Evolutionary conservation across 2,329 filamentous ascomycete genomes (phyloP).

Genomic region (Dactylellina leptospora): DNA sequence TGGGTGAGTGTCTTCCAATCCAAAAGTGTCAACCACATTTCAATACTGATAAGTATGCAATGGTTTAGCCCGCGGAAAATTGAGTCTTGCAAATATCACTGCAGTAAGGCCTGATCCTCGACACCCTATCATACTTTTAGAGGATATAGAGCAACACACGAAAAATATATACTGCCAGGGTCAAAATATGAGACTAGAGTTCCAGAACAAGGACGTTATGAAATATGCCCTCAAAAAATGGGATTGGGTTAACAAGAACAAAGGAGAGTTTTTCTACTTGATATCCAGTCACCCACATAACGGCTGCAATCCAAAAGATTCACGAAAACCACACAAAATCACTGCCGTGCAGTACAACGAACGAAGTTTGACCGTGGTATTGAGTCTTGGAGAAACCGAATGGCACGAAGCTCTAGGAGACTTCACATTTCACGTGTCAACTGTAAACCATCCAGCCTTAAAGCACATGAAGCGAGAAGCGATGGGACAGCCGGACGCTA

Average conservation of each 20-base stretch:
- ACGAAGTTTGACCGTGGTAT: neutral
- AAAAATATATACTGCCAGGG: slow-evolving; percentile 10
- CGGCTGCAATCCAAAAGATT: slow-evolving; percentile 22
- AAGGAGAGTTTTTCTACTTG: slow-evolving; percentile 15
- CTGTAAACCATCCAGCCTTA: slow-evolving; percentile 1
- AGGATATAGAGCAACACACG: slow-evolving; percentile 19
- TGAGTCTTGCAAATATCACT: slow-evolving; percentile 25
- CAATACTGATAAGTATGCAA: neutral
- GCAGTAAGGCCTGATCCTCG: slow-evolving; percentile 6
- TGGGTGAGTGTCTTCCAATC: neutral
- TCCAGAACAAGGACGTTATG: slow-evolving; percentile 9
- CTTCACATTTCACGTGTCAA: slow-evolving; percentile 19
- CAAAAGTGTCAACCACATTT: neutral
- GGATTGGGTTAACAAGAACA: slow-evolving; percentile 29
- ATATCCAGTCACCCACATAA: slow-evolving; percentile 26
- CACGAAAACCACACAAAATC: slow-evolving; percentile 28
- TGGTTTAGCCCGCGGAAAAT: neutral
- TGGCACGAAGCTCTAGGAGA: slow-evolving; percentile 25
- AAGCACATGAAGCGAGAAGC: slow-evolving; percentile 7
- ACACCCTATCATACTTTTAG: slow-evolving; percentile 19
- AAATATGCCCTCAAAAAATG: slow-evolving; percentile 21
- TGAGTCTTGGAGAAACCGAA: neutral
- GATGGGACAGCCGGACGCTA: neutral
- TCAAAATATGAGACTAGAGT: slow-evolving; percentile 4
- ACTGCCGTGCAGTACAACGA: neutral